phyloP scores from a whole-genome alignment of 176 grass and related monocot genomes.

The Hordeum marinum region DNA sequence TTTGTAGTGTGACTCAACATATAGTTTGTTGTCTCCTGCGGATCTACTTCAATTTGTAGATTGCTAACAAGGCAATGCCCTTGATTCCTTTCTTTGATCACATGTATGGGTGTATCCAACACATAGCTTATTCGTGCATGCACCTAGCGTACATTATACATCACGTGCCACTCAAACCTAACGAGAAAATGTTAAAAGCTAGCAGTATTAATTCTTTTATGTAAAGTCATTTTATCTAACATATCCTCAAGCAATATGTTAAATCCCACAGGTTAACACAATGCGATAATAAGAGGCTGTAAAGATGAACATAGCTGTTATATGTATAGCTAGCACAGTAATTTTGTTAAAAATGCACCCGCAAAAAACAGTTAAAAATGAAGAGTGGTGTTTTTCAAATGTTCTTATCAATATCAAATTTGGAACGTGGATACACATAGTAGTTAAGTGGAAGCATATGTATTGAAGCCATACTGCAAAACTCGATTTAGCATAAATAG shows the following conservation, averaged over 20 bases:
- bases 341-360: not conserved
- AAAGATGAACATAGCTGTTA: not conserved
- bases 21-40: not conserved
- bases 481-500: not conserved
- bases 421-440: not conserved
- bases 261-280: not conserved
- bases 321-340: not conserved
- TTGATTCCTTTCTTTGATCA: slow-evolving; percentile 10
- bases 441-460: not conserved
- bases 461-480: not conserved
- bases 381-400: not conserved
- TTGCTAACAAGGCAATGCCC: not conserved
- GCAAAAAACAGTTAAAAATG: no score
- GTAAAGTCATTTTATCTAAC: not conserved
- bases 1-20: not conserved
- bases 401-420: not conserved
- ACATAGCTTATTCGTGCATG: not conserved
- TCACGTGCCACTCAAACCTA: not conserved
- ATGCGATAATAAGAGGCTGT: not conserved
- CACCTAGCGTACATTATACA: not conserved
- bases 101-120: not conserved
- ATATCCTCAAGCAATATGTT: not conserved
- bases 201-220: not conserved
- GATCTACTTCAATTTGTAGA: not conserved
- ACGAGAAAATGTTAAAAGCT: not conserved